Evolutionary conservation across 2,329 filamentous ascomycete genomes (phyloP), one percentile per base, ranked within the genome.

Genomic region (Huntiella bhutanensis): DNA sequence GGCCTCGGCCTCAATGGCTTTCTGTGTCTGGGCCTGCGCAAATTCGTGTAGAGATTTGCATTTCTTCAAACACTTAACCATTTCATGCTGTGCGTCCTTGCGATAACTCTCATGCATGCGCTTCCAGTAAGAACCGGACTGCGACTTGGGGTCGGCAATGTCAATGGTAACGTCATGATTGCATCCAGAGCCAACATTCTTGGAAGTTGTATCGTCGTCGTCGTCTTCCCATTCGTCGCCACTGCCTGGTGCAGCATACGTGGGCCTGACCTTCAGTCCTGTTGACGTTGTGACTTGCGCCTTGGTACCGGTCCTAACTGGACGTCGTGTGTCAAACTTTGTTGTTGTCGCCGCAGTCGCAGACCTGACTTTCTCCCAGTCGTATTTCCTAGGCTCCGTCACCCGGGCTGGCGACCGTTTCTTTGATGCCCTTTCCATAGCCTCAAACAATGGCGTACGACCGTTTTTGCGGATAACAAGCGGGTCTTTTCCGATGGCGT

Each of bases 81-180:
- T 78, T 59, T 87, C 80, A 38, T 68, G 70, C 58, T 75, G 75
- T 52, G 81, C 82, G 51, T 81, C 79, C 39, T 74, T 68, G 42
- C 82, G 76, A 55, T 87, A 88, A 46, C 69, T 71, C 53, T 83
- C 71, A 54, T 82, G 87, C 56, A 85, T 74, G 17, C 73, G 70
- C 60, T 87, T 87, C 82, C 82, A 88, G 60, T 82, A 86, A 54
- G 72, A 76, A 5, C 81, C 82, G 3, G 81, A 85, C 49, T 80
- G 72, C 2, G 81, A 84, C 52, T 77, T 73, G 5, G 82, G 82
- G 54, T 83, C 77, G 51, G 80, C 79, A 42, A 84, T 62, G 54
- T 86, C 81, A 41, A 78, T 62, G 0, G 80, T 84, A 48, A 77
- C 63, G 54, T 85, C 79, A 46, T 70, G 66, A 44, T 74, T 70